Conservation (phyloP, 805 yeast species). For the Clavispora phyllophila region DNA sequence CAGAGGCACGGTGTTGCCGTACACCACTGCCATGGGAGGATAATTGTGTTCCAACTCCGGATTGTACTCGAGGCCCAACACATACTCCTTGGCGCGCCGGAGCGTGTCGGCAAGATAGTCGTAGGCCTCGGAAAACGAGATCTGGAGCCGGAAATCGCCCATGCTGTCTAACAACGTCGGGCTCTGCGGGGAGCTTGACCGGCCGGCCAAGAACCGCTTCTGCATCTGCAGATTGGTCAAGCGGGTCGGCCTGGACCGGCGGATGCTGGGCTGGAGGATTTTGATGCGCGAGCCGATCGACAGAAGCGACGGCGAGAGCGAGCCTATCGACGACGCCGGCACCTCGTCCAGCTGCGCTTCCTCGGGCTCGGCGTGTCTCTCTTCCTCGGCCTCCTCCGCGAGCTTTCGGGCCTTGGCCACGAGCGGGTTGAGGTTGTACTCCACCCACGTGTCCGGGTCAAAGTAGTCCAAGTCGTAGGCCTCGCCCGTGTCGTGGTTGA, state of each 20-base stretch:
- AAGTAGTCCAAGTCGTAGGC: conserved; percentile 67
- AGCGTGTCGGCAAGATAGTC: conserved; percentile 62
- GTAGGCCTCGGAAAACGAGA: conserved; percentile 54
- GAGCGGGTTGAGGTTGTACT: conserved; percentile 69
- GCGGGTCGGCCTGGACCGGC: conserved; percentile 8
- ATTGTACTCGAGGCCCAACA: conserved; percentile 51
- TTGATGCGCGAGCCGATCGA: conserved; percentile 20
- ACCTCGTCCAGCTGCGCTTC: not conserved
- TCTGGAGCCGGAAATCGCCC: conserved; percentile 9
- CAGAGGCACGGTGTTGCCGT: conserved; percentile 79
- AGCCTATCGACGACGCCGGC: not conserved
- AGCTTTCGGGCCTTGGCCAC: conserved; percentile 41
- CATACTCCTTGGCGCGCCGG: conserved; percentile 51
- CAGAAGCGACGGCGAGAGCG: conserved; percentile 1
- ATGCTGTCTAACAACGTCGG: not conserved
- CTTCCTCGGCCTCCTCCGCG: conserved; percentile 25
- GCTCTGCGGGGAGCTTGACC: conserved; percentile 9
- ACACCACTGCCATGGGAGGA: conserved; percentile 82
- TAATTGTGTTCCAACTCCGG: conserved; percentile 44
- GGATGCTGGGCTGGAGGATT: conserved; percentile 10
- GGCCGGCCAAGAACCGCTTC: conserved; percentile 20
- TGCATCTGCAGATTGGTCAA: conserved; percentile 22
- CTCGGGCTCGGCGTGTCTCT: not conserved
- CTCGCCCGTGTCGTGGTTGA: conserved; percentile 54
- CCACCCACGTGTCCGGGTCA: conserved; percentile 75